A percentile compares a stretch with the other conserved stretches of the same genome.
Conservation (phyloP, 1,284 basidiomycete species). For the Schizophyllum amplum region DNA sequence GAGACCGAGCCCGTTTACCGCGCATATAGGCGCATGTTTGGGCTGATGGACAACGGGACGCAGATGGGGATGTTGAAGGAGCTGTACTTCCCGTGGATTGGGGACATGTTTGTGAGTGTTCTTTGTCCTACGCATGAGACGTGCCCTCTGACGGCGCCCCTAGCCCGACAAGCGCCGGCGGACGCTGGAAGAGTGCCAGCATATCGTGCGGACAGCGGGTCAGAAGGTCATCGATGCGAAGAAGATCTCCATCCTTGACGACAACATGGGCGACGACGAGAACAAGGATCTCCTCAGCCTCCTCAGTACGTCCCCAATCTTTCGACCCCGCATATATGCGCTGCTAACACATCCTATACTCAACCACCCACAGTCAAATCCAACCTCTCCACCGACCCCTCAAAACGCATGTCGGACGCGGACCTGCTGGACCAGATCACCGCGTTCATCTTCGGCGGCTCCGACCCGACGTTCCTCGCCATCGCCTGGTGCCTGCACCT, state of each 20-base stretch:
- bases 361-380: constrained; percentile 39
- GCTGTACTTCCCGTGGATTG: constrained; percentile 36
- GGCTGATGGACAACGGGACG: constrained; percentile 32
- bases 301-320: constrained; percentile 29
- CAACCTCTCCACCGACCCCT: constrained; percentile 33
- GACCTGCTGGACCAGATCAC: constrained; percentile 45
- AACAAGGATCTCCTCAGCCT: constrained; percentile 39
- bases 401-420: constrained; percentile 35
- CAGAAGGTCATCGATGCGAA: constrained; percentile 32
- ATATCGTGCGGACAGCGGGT: constrained; percentile 32
- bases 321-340: constrained; percentile 1
- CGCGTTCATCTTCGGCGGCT: constrained; percentile 44
- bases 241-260: constrained; percentile 26
- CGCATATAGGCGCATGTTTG: constrained; percentile 42
- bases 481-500: constrained; percentile 47
- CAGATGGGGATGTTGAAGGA: constrained; percentile 29
- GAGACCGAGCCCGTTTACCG: constrained; percentile 39
- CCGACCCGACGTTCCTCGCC: constrained; percentile 47
- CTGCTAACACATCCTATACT: constrained; percentile 2
- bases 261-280: constrained; percentile 20
- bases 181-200: constrained; percentile 27
- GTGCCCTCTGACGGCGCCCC: neutral
- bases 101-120: constrained; percentile 32
- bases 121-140: constrained; percentile 1
- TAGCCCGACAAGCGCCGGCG: constrained; percentile 34